Evolutionary conservation across 2,329 filamentous ascomycete species (phyloP).

Genomic region (Daldinia sp.): DNA sequence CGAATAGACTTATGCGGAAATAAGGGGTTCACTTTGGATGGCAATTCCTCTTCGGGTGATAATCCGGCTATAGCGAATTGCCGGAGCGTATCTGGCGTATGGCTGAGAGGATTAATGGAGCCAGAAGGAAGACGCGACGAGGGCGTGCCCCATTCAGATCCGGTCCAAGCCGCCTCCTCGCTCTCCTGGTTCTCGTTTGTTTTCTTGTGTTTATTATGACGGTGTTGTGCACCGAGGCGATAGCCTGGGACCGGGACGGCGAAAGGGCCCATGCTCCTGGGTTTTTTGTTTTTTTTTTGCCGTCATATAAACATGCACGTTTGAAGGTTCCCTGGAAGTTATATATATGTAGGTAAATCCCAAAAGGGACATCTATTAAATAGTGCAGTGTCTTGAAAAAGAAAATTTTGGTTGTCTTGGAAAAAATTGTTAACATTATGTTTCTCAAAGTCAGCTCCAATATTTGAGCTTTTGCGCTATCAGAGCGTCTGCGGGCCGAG

Average conservation of each 20-base stretch:
- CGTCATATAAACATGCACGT: background rate
- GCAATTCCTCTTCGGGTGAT: constrained; percentile 55
- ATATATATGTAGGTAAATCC: too few relatives aligned
- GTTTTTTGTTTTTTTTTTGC: background rate
- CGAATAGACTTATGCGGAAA: constrained; percentile 62
- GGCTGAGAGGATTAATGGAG: constrained; percentile 64
- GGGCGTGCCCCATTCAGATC: constrained; percentile 14
- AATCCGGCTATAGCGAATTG: constrained; percentile 65
- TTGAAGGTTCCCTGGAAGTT: background rate
- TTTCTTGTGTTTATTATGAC: constrained; percentile 47
- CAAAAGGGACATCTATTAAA: too few relatives aligned
- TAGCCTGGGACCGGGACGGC: constrained; percentile 43
- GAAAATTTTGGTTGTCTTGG: background rate
- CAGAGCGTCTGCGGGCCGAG: constrained; percentile 23
- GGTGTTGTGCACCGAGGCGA: constrained; percentile 40
- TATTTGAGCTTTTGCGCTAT: constrained; percentile 1
- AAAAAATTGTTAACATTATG: background rate
- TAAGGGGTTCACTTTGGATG: constrained; percentile 47
- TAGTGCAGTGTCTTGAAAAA: too few relatives aligned
- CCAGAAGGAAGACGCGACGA: constrained; percentile 44
- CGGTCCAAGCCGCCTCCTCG: constrained; percentile 4
- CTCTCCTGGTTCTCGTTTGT: constrained; percentile 10
- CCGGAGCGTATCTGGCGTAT: constrained; percentile 58
- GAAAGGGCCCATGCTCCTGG: constrained; percentile 45
- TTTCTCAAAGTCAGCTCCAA: background rate